A percentile compares a stretch with the other conserved stretches of the same genome.
Conservation (phyloP, 164 flowering plant species). For the Brasenia schreberi region DNA sequence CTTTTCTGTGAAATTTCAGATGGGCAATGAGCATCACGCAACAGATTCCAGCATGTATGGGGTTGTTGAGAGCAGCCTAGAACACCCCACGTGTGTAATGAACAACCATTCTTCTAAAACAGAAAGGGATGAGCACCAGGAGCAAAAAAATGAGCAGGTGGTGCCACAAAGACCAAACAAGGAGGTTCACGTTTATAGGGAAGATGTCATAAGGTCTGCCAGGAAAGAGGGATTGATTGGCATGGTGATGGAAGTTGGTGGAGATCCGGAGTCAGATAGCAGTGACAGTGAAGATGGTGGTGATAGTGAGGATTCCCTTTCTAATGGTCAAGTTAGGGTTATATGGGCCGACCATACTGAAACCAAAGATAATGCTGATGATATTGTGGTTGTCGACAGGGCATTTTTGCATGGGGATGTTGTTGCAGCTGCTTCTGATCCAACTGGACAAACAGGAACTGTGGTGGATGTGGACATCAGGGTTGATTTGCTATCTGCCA, state of each 20-base stretch:
- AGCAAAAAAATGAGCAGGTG: conserved; percentile 3
- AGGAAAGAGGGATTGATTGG: conserved; percentile 20
- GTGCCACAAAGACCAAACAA: conserved; percentile 11
- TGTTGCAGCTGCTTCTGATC: conserved; percentile 70
- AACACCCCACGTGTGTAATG: conserved; percentile 3
- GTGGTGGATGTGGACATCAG: conserved; percentile 70
- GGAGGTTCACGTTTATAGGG: conserved; percentile 35
- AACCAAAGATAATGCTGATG: conserved; percentile 33
- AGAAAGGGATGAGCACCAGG: background rate
- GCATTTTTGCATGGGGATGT: conserved; percentile 90
- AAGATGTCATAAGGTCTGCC: conserved; percentile 65
- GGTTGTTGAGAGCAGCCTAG: conserved; percentile 5
- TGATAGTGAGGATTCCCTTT: conserved; percentile 26
- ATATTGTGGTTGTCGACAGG: conserved; percentile 61
- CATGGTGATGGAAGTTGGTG: conserved; percentile 36
- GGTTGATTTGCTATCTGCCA: conserved; percentile 54
- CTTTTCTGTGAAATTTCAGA: conserved; percentile 6
- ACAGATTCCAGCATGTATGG: conserved; percentile 8
- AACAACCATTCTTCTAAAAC: background rate
- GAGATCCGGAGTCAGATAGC: conserved; percentile 37
- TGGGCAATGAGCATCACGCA: conserved; percentile 22
- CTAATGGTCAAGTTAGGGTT: conserved; percentile 66
- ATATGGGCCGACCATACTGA: conserved; percentile 77
- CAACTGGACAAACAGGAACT: conserved; percentile 82
- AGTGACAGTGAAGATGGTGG: conserved; percentile 13